A percentile compares a stretch with the other conserved stretches of the same genome.
Conservation (phyloP, 345 rosid species). For the Citrus mangshanensis region DNA sequence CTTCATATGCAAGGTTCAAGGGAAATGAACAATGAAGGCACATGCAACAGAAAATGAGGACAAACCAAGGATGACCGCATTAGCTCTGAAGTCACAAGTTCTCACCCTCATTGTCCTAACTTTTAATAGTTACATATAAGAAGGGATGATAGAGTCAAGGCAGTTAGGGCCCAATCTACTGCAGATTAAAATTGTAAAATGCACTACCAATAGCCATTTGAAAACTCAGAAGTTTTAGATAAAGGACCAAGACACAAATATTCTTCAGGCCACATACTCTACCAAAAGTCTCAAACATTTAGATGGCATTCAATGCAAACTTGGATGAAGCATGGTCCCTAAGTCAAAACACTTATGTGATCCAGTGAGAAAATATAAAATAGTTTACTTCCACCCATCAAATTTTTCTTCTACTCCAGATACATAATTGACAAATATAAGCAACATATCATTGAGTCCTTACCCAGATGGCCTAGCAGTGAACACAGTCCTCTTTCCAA, state of each 20-base stretch:
- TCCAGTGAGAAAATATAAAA: background rate
- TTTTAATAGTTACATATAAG: background rate
- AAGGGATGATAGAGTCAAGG: background rate
- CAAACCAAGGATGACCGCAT: background rate
- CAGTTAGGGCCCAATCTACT: background rate
- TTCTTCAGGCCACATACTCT: background rate
- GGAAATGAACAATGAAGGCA: background rate
- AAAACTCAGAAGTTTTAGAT: background rate
- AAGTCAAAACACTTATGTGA: background rate
- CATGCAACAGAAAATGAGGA: background rate
- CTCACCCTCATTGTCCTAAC: background rate
- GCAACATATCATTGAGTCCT: constrained; percentile 21
- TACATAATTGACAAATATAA: background rate
- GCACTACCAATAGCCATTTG: background rate
- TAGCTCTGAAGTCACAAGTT: background rate
- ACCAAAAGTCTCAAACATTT: background rate
- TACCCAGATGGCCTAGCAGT: constrained; percentile 60
- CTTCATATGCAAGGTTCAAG: background rate
- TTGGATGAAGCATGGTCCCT: background rate
- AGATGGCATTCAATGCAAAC: background rate
- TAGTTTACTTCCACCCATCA: background rate
- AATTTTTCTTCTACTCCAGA: background rate
- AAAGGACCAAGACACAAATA: background rate
- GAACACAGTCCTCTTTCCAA: constrained; percentile 79
- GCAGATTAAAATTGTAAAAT: background rate